These are phyloP conservation scores for Candida sp. DNA, from an alignment of 1,139 yeast genomes.

Conservation along the genomic window DNA sequence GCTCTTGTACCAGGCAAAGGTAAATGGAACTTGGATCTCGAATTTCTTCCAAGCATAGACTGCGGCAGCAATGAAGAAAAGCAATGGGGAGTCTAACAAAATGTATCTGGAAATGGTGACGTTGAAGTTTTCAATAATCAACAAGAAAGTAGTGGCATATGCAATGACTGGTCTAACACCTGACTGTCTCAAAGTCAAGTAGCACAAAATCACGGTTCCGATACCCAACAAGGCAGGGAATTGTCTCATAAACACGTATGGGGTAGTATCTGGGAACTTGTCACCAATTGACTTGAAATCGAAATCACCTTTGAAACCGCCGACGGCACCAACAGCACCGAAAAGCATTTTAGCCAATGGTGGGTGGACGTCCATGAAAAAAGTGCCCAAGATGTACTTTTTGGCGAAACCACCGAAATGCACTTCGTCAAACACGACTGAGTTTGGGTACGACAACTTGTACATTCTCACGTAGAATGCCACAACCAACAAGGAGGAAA, in stretches of 20 bases:
- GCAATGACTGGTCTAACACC: constrained; percentile 87
- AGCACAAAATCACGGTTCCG: constrained; percentile 75
- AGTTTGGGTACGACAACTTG: constrained; percentile 30
- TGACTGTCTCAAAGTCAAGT: constrained; percentile 81
- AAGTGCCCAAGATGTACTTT: constrained; percentile 71
- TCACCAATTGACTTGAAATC: constrained; percentile 76
- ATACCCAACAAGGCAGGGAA: constrained; percentile 87
- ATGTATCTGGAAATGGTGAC: constrained; percentile 92
- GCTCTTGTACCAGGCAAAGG: constrained; percentile 70
- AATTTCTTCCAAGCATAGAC: constrained; percentile 81
- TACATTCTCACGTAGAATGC: constrained; percentile 52
- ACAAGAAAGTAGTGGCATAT: constrained; percentile 64
- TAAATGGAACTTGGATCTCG: constrained; percentile 78
- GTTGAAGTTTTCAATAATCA: constrained; percentile 84
- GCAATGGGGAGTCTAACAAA: constrained; percentile 86
- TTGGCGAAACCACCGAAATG: constrained; percentile 78
- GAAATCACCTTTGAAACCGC: constrained; percentile 82
- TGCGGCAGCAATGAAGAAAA: constrained; percentile 90
- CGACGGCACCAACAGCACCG: constrained; percentile 74
- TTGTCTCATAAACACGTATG: constrained; percentile 83
- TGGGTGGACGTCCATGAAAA: constrained; percentile 95
- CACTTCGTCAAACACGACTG: constrained; percentile 43
- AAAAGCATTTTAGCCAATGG: constrained; percentile 90
- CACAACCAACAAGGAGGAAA: constrained; percentile 55
- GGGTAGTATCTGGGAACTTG: constrained; percentile 59